Conservation (phyloP, 768 basidiomycete genomes). For the Termitomyces sp. region DNA sequence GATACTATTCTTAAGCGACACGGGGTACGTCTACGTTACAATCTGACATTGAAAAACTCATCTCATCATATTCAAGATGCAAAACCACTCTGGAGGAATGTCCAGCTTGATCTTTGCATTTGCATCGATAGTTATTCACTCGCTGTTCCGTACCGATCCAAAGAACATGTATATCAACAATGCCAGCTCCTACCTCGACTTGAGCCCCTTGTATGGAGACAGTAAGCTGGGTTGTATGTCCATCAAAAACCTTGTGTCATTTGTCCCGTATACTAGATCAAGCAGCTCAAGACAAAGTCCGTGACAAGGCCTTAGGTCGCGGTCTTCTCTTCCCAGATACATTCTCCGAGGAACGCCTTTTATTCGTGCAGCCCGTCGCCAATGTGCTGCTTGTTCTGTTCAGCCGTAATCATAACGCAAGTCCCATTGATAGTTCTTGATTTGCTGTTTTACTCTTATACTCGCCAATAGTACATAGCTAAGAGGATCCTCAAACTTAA, state of each 20-base stretch:
- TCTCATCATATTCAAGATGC: conserved; percentile 4
- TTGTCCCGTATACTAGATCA: conserved; percentile 25
- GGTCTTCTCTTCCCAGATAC: conserved; percentile 53
- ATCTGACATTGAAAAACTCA: not conserved
- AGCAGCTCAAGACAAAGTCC: conserved; percentile 37
- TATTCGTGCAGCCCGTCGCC: conserved; percentile 51
- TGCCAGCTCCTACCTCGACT: conserved; percentile 54
- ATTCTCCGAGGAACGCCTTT: conserved; percentile 49
- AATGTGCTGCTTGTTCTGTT: conserved; percentile 54
- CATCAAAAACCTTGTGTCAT: not conserved
- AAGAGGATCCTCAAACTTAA: conserved; percentile 51
- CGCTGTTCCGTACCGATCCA: conserved; percentile 48
- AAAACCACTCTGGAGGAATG: conserved; percentile 50
- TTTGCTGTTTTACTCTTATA: not conserved
- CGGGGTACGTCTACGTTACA: conserved; percentile 26
- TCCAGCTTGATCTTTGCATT: conserved; percentile 66
- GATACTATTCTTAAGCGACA: conserved; percentile 51
- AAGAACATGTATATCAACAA: conserved; percentile 45
- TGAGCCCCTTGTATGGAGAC: conserved; percentile 54
- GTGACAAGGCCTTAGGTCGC: conserved; percentile 44
- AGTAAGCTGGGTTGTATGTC: conserved; percentile 24
- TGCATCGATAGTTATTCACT: conserved; percentile 46
- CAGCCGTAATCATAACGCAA: conserved; percentile 57
- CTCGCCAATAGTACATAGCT: conserved; percentile 41
- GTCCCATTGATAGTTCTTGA: conserved; percentile 1